phyloP scores from a whole-genome alignment of 768 basidiomycete genomes.

The Russula virescens region DNA sequence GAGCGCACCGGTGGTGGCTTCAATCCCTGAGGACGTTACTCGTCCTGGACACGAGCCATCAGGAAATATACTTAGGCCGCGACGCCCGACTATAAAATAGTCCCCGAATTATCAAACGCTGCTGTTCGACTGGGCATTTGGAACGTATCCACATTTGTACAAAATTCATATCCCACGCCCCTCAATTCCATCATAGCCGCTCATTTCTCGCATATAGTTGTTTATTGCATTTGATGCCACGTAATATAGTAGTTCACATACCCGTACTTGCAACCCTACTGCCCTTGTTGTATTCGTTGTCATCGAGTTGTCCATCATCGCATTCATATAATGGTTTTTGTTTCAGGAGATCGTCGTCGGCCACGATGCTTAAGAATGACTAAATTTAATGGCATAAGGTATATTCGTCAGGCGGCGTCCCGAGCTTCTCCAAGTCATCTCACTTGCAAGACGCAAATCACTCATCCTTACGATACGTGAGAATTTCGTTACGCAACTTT shows the following conservation, averaged over 20 bases:
- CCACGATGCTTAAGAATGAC: no score
- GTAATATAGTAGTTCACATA: slow-evolving; percentile 2
- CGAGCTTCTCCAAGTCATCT: no score
- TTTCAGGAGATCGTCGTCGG: no score
- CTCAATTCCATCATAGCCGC: not conserved
- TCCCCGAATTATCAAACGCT: not conserved
- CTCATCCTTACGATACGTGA: no score
- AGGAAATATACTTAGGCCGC: not conserved
- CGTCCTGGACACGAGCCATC: not conserved
- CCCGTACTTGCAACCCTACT: not conserved
- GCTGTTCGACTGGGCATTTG: not conserved
- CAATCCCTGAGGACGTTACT: not conserved
- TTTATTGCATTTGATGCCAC: slow-evolving; percentile 6
- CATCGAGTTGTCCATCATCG: not conserved
- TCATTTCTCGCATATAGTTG: slow-evolving; percentile 12
- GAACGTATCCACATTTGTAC: slow-evolving; percentile 4
- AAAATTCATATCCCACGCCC: not conserved
- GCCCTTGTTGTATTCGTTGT: slow-evolving; percentile 5
- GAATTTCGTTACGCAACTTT: not conserved
- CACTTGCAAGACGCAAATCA: no score
- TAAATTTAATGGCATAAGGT: not conserved
- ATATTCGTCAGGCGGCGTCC: not conserved
- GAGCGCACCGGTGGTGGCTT: not conserved
- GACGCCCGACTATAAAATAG: not conserved
- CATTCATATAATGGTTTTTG: not conserved